Evolutionary conservation across 1,139 yeast genomes (phyloP), one percentile per base, ranked within the genome.

Genomic region (Maudiozyma humilis): DNA sequence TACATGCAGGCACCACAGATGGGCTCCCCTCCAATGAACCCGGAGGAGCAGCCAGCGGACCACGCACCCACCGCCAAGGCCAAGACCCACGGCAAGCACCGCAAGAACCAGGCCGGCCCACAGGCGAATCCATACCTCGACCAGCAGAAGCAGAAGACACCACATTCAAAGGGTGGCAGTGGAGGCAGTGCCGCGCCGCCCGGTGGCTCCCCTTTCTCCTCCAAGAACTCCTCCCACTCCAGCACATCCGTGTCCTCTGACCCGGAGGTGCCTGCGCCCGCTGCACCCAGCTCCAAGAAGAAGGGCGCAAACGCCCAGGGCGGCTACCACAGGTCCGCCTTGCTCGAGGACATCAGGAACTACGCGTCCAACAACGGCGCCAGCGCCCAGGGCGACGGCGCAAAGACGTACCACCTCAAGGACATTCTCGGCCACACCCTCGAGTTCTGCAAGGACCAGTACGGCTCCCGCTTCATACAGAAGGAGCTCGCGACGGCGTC

Each of bases 401-500:
- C 73, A 39, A 82, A 77, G 51, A 76, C 75, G 38, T 81, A 79
- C 59, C 72, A 70, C 40, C 71, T 91, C 51, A 75, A 72, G 47
- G 95, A 86, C 58, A 82, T 91, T 36, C 77, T 78, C 55, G 95
- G 95, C 4, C 91, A 86, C 63, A 93, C 93, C 4, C 73, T 84
- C 47, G 98, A 91, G 63, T 91, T 91, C 59, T 80, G 96, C 45
- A 87, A 87, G 52, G 98, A 93, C 65, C 99, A 91, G 64, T 94
- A 89, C 62, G 98, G 98, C 2, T 88, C 97, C 3, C 72, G 99
- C 50, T 93, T 91, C 55, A 89, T 91, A 51, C 99, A 91, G 66
- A 95, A 88, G 55, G 83, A 84, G 56, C 70, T 93, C 31, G 84
- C 82, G 12, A 66, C 65, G 4, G 82, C 95, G 1, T 55, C 73